These are phyloP conservation scores for Hypoxylon sp. DNA, from an alignment of 2,329 filamentous ascomycete genomes.

Conservation along the genomic window DNA sequence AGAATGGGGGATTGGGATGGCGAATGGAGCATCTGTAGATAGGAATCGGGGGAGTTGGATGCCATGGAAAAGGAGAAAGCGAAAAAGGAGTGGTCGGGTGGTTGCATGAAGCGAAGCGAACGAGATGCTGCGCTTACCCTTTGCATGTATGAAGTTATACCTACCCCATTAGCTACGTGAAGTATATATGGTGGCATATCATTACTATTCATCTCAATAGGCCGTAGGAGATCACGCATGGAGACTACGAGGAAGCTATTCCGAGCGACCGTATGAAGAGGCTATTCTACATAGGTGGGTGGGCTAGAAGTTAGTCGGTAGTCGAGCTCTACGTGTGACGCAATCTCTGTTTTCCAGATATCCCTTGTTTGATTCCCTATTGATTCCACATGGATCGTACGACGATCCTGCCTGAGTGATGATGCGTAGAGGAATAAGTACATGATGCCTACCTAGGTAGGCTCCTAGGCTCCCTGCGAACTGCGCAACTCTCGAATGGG, in stretches of 20 bases:
- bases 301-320: background rate
- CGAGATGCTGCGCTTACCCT: constrained; percentile 15
- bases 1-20: constrained; percentile 14
- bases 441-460: background rate
- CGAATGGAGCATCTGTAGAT: constrained; percentile 41
- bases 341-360: background rate
- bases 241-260: background rate
- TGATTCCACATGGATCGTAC: background rate
- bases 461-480: background rate
- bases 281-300: background rate
- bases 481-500: background rate
- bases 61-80: constrained; percentile 2
- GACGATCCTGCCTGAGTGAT: background rate
- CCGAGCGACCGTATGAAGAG: background rate
- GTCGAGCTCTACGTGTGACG: background rate
- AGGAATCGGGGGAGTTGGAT: constrained; percentile 11
- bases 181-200: constrained; percentile 25
- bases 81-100: background rate
- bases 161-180: constrained; percentile 1
- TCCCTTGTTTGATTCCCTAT: background rate
- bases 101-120: constrained; percentile 13
- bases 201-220: background rate
- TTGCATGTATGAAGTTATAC: constrained; percentile 20
- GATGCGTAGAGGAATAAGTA: background rate
- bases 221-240: background rate